These are phyloP conservation scores for Ganoderma leucocontextum DNA, from an alignment of 1,284 basidiomycete genomes.

Conservation along the genomic window DNA sequence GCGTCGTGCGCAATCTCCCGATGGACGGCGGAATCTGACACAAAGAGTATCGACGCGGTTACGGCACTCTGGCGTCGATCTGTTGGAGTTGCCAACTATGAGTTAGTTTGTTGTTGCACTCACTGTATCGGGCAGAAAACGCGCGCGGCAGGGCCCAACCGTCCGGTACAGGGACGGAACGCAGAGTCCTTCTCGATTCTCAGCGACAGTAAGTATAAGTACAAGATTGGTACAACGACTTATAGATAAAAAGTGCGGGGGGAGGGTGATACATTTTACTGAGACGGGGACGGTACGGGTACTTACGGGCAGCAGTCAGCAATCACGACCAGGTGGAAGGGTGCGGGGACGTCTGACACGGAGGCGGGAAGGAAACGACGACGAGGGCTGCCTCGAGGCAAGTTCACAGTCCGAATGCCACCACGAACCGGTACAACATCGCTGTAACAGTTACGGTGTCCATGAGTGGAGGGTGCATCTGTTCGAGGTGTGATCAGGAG, in stretches of 20 bases:
- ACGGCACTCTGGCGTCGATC: conserved; percentile 33
- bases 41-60: conserved; percentile 22
- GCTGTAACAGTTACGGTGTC: conserved; percentile 83
- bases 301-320: conserved; percentile 2
- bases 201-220: conserved; percentile 28
- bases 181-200: conserved; percentile 30
- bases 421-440: conserved; percentile 83
- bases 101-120: conserved; percentile 12
- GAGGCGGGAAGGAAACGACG: conserved; percentile 14
- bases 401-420: conserved; percentile 68
- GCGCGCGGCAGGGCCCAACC: conserved; percentile 19
- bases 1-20: conserved; percentile 21
- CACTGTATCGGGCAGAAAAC: conserved; percentile 9
- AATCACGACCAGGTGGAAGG: conserved; percentile 6
- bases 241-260: conserved; percentile 32
- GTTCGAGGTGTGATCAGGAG: conserved; percentile 31
- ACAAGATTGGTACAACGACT: conserved; percentile 38
- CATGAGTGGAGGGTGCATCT: conserved; percentile 89
- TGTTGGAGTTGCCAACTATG: conserved; percentile 23
- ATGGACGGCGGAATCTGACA: conserved; percentile 19
- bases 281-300: conserved; percentile 15
- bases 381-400: conserved; percentile 28
- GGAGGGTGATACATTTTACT: conserved; percentile 33
- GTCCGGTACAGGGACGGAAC: conserved; percentile 30
- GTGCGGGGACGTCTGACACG: conserved; percentile 12